These are phyloP conservation scores for Xylaria sp. DNA, from an alignment of 495 filamentous ascomycete species.

Conservation along the genomic window DNA sequence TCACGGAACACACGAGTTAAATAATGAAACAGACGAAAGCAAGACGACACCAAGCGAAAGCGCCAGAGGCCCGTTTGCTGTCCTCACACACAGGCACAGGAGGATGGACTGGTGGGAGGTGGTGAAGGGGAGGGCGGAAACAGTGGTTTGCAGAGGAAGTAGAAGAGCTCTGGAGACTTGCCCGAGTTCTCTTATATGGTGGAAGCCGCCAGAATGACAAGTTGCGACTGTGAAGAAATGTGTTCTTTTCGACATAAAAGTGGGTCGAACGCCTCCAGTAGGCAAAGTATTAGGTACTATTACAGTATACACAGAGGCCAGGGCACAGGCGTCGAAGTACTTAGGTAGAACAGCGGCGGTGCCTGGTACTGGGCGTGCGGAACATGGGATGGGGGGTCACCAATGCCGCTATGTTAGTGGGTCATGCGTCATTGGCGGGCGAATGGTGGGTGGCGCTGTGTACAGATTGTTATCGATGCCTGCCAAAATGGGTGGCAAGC, in stretches of 20 bases:
- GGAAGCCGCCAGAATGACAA: slow-evolving; percentile 32
- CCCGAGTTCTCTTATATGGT: slow-evolving; percentile 29
- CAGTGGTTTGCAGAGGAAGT: slow-evolving; percentile 10
- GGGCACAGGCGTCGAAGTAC: too few species aligned
- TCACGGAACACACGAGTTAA: slow-evolving; percentile 25
- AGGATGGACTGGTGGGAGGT: slow-evolving; percentile 22
- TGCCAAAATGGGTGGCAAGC: slow-evolving; percentile 8
- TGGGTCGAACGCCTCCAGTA: background rate
- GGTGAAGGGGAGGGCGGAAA: slow-evolving; percentile 22
- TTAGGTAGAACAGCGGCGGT: background rate
- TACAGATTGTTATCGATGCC: slow-evolving; percentile 14
- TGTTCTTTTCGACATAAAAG: slow-evolving; percentile 28
- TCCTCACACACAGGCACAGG: slow-evolving; percentile 27
- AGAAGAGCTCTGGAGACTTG: background rate
- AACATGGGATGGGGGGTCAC: background rate
- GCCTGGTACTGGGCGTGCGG: background rate
- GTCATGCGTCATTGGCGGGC: slow-evolving; percentile 14
- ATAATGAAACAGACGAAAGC: slow-evolving; percentile 17
- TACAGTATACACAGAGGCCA: too few species aligned
- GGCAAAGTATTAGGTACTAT: too few species aligned
- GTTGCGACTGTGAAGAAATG: slow-evolving; percentile 29
- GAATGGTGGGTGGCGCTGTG: slow-evolving; percentile 2
- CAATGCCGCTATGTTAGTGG: background rate
- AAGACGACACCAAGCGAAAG: slow-evolving; percentile 24
- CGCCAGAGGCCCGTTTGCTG: slow-evolving; percentile 18